Percentiles rank a stretch among this genome's conserved stretches.
Conservation (phyloP, 2,329 filamentous ascomycete genomes). For the Claviceps sp. region DNA sequence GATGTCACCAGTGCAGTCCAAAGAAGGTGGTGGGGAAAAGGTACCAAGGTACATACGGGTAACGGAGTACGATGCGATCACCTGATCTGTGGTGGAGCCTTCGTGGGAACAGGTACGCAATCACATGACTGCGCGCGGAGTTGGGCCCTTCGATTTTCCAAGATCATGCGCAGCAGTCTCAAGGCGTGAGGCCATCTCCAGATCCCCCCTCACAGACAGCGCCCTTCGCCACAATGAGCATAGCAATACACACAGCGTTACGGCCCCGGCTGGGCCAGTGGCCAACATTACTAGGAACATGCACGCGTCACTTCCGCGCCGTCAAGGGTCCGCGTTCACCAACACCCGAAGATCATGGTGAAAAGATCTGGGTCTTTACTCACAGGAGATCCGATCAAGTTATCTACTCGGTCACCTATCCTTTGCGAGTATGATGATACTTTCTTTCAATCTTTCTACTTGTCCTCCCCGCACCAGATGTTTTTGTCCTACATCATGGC, state of each 20-base stretch:
- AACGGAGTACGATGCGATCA: too few species aligned
- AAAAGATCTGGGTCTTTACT: conserved; percentile 43
- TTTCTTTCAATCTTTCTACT: neutral
- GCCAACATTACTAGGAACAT: conserved; percentile 27
- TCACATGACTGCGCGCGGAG: conserved; percentile 14
- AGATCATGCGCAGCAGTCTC: neutral
- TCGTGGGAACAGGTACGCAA: neutral
- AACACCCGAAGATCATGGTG: conserved; percentile 32
- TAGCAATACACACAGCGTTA: conserved; percentile 19
- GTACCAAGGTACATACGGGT: too few species aligned
- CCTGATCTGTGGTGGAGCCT: too few species aligned
- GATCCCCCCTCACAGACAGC: conserved; percentile 3
- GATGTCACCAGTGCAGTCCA: conserved; percentile 18
- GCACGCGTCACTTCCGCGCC: conserved; percentile 23
- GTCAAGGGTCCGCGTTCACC: neutral
- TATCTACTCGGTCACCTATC: conserved; percentile 31
- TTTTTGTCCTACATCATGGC: too few species aligned
- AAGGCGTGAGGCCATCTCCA: neutral
- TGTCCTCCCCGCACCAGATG: neutral
- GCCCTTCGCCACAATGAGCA: conserved; percentile 22
- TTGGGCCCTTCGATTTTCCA: conserved; percentile 9
- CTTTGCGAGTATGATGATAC: neutral
- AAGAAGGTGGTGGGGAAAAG: too few species aligned
- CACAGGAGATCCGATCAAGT: conserved; percentile 37
- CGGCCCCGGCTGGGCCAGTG: conserved; percentile 26